These are phyloP conservation scores for Cyphellophora europaea DNA, from an alignment of 2,329 filamentous ascomycete genomes.

Conservation along the genomic window DNA sequence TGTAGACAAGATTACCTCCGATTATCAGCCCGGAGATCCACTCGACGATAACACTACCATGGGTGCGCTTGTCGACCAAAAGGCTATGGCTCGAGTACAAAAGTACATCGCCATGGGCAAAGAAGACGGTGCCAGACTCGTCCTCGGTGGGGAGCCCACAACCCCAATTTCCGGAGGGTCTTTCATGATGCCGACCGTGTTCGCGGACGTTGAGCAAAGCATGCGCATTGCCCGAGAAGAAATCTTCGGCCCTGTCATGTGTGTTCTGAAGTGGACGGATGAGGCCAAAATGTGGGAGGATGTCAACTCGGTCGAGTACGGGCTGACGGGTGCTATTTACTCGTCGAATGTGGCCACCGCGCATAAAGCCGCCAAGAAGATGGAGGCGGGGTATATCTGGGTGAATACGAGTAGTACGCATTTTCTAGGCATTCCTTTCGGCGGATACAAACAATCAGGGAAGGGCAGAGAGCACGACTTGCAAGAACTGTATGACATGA, in stretches of 20 bases:
- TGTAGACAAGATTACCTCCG: slow-evolving; percentile 25
- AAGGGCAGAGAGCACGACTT: slow-evolving; percentile 41
- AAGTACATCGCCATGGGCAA: slow-evolving; percentile 34
- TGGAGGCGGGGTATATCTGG: slow-evolving; percentile 38
- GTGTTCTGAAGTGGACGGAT: slow-evolving; percentile 28
- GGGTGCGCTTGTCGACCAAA: slow-evolving; percentile 35
- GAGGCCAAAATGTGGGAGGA: slow-evolving; percentile 30
- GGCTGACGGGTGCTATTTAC: slow-evolving; percentile 33
- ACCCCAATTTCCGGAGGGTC: slow-evolving; percentile 23
- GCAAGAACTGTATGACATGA: slow-evolving; percentile 30
- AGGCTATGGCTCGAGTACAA: slow-evolving; percentile 34
- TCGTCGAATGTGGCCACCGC: slow-evolving; percentile 31
- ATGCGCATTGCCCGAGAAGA: slow-evolving; percentile 33
- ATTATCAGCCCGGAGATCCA: slow-evolving; percentile 31
- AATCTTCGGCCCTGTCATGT: slow-evolving; percentile 35
- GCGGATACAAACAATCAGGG: slow-evolving; percentile 36
- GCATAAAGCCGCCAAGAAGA: slow-evolving; percentile 30
- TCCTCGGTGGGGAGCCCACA: slow-evolving; percentile 27
- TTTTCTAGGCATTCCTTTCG: slow-evolving; percentile 31
- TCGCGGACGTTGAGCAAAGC: slow-evolving; percentile 24
- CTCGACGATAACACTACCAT: slow-evolving; percentile 32
- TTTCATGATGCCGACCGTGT: slow-evolving; percentile 31
- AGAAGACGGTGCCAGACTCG: slow-evolving; percentile 28
- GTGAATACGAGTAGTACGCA: slow-evolving; percentile 35
- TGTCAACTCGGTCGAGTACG: slow-evolving; percentile 33